Evolutionary conservation across 768 basidiomycete species (phyloP).

Genomic region (Boletus reticuloceps): DNA sequence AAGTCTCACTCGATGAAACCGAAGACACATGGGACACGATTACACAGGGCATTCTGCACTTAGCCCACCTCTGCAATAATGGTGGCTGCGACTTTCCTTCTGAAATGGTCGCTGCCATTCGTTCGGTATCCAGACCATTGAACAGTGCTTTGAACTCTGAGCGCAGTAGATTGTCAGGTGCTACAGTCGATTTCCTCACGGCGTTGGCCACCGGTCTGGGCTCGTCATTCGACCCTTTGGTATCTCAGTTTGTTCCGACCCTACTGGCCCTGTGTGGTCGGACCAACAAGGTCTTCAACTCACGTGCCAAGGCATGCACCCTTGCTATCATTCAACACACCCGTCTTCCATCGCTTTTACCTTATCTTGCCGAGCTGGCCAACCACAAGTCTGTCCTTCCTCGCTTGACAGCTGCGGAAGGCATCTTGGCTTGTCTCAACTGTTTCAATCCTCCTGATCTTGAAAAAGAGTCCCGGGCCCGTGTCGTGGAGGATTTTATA

Average conservation of each 20-base stretch:
- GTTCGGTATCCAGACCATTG: slow-evolving; percentile 51
- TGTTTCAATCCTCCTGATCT: slow-evolving; percentile 78
- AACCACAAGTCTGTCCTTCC: slow-evolving; percentile 69
- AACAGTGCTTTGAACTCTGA: slow-evolving; percentile 67
- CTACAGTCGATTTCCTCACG: slow-evolving; percentile 61
- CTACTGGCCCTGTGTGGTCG: slow-evolving; percentile 67
- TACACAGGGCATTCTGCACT: slow-evolving; percentile 41
- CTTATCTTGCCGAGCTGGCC: slow-evolving; percentile 52
- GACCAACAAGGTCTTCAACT: slow-evolving; percentile 75
- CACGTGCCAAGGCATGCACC: slow-evolving; percentile 62
- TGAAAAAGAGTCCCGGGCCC: slow-evolving; percentile 62
- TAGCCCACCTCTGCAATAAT: slow-evolving; percentile 49
- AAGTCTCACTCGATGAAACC: slow-evolving; percentile 53
- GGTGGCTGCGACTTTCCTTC: slow-evolving; percentile 50
- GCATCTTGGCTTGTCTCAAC: slow-evolving; percentile 63
- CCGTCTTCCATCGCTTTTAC: slow-evolving; percentile 61
- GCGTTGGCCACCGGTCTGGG: slow-evolving; percentile 55
- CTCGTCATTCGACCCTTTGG: slow-evolving; percentile 60
- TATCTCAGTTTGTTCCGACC: slow-evolving; percentile 65
- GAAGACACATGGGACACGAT: slow-evolving; percentile 83
- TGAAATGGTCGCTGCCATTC: slow-evolving; percentile 51
- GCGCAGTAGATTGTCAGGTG: slow-evolving; percentile 65
- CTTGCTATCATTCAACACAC: slow-evolving; percentile 61
- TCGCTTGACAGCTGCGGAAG: slow-evolving; percentile 64
- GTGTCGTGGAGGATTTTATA: slow-evolving; percentile 70